A percentile compares a stretch with the other conserved stretches of the same genome.
phyloP scores from a whole-genome alignment of 495 filamentous ascomycete genomes.

The Aspergillus homomorphus region DNA sequence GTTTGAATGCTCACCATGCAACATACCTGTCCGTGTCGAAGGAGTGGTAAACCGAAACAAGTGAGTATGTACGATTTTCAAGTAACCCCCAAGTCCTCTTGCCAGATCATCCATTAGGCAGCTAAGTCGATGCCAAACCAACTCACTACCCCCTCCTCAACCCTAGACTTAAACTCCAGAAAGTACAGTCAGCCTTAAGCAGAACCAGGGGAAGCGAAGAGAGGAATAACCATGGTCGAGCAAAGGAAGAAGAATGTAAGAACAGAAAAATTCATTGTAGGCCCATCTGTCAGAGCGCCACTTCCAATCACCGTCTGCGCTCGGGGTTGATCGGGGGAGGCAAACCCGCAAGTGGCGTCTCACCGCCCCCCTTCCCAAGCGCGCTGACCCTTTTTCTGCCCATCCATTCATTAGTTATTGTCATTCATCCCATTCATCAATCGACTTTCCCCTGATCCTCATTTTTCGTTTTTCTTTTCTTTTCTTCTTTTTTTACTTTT shows the following conservation, averaged over 20 bases:
- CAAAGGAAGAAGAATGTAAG: not conserved
- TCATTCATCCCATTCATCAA: not conserved
- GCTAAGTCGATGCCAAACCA: not conserved
- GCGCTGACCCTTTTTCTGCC: not conserved
- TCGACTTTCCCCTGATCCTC: not conserved
- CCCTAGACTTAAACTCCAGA: too few species aligned
- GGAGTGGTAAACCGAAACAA: not conserved
- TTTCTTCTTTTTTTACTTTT: not conserved
- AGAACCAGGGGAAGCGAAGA: not conserved
- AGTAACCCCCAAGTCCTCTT: not conserved
- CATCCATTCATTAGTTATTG: not conserved
- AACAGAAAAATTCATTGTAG: not conserved
- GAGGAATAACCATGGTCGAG: not conserved
- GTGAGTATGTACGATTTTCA: not conserved
- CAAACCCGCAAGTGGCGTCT: not conserved
- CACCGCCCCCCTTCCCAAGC: not conserved
- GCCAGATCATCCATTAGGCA: slow-evolving; percentile 3
- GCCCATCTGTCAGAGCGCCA: not conserved
- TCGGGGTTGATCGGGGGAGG: too few species aligned
- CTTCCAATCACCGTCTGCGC: not conserved
- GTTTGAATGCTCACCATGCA: not conserved
- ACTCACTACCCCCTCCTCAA: not conserved
- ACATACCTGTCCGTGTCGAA: not conserved
- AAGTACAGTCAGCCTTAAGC: not conserved
- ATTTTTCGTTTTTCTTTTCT: not conserved